A percentile compares a stretch with the other conserved stretches of the same genome.
Evolutionary conservation across 208 protist genomes (phyloP).

Genomic region (Crithidia expoeki): DNA sequence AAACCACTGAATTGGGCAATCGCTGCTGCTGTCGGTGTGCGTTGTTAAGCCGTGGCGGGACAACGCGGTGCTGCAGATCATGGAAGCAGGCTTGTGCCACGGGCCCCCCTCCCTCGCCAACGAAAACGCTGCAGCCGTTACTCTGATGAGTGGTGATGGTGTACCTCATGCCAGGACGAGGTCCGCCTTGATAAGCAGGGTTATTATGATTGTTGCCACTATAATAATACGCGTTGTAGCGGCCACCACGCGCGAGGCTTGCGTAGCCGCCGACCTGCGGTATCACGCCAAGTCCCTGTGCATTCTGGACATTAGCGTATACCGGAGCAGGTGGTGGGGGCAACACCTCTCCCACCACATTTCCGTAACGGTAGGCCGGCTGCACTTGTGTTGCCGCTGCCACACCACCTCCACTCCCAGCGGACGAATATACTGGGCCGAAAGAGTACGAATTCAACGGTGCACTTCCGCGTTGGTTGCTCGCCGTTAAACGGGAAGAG

Average conservation of each 20-base stretch:
- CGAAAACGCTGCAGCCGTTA: not conserved
- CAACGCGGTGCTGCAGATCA: not conserved
- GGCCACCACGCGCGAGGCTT: conserved; percentile 8
- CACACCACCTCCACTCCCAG: too few species aligned
- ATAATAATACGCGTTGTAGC: not conserved
- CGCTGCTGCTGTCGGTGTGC: not conserved
- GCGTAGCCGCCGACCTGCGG: conserved; percentile 13
- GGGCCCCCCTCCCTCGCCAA: not conserved
- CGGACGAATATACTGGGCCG: too few species aligned
- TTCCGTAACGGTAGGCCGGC: not conserved
- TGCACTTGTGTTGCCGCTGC: too few species aligned
- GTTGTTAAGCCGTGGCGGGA: not conserved
- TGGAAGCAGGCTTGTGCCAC: not conserved
- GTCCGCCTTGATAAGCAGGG: not conserved
- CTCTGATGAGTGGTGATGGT: not conserved
- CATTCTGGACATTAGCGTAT: not conserved
- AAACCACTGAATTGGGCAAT: not conserved
- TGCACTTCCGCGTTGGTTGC: not conserved
- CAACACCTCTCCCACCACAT: not conserved
- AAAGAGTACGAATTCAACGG: not conserved
- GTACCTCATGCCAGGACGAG: not conserved
- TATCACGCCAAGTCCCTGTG: not conserved
- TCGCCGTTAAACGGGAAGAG: not conserved
- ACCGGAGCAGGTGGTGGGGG: conserved; percentile 15
- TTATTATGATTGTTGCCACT: not conserved